These are phyloP conservation scores for Reutealis trisperma DNA, from an alignment of 345 rosid genomes.

Conservation along the genomic window DNA sequence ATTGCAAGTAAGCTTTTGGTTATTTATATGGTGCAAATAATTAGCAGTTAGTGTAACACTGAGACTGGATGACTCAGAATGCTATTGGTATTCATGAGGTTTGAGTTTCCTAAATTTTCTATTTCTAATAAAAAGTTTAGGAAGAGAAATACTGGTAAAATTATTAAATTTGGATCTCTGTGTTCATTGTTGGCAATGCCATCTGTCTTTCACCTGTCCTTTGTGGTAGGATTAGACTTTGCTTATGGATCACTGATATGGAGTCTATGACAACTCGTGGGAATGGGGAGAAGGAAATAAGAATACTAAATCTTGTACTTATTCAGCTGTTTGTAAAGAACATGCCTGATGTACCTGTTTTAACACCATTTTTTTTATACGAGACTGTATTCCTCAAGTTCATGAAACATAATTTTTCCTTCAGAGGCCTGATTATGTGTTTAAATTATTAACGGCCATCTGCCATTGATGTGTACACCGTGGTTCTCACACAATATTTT, in stretches of 20 bases:
- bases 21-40: background rate
- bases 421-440: background rate
- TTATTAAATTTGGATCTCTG: background rate
- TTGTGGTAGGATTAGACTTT: background rate
- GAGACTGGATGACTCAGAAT: background rate
- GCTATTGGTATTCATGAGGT: background rate
- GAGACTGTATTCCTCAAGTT: background rate
- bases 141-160: background rate
- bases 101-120: background rate
- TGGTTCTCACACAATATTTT: background rate
- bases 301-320: background rate
- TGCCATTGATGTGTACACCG: background rate
- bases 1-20: background rate
- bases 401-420: background rate
- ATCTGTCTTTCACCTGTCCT: background rate
- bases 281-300: background rate
- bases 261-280: background rate
- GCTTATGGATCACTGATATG: background rate
- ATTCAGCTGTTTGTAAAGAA: background rate
- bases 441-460: background rate
- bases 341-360: background rate
- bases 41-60: conserved; percentile 2
- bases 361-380: background rate
- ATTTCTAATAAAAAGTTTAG: background rate
- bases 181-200: background rate